Evolutionary conservation across 306 rosid species (phyloP).

Genomic region (Pyrus pyrifolia): DNA sequence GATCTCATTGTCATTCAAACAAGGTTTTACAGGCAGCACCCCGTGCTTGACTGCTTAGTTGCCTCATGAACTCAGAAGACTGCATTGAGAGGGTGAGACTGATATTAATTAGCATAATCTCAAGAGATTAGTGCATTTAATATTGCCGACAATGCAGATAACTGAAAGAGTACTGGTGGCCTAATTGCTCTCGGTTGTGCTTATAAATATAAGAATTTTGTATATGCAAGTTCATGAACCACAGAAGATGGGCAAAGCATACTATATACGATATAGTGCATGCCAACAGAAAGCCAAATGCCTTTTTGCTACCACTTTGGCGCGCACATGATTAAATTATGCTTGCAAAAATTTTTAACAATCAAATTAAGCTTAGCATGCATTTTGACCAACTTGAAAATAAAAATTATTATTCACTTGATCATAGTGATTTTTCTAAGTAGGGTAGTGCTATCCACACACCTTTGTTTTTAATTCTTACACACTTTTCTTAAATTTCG

Average conservation of each 20-base stretch:
- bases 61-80: background rate
- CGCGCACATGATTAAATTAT: background rate
- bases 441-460: too few relatives aligned
- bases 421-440: background rate
- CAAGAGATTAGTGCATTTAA: background rate
- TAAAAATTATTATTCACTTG: background rate
- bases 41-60: background rate
- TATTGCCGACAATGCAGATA: background rate
- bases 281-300: constrained; percentile 3
- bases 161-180: background rate
- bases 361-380: background rate
- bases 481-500: too few relatives aligned
- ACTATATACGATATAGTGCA: background rate
- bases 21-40: background rate
- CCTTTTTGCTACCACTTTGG: background rate
- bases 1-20: too few relatives aligned
- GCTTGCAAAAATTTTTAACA: background rate
- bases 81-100: background rate
- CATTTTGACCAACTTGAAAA: background rate
- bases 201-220: background rate
- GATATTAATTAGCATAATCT: constrained; percentile 4
- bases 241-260: background rate
- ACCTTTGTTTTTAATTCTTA: too few relatives aligned
- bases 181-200: background rate
- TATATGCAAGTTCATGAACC: background rate